Percentiles rank a stretch among this genome's conserved stretches.
Evolutionary conservation across 192 early-diverging fungal genomes (phyloP).

Genomic region (Mortierella antarctica): DNA sequence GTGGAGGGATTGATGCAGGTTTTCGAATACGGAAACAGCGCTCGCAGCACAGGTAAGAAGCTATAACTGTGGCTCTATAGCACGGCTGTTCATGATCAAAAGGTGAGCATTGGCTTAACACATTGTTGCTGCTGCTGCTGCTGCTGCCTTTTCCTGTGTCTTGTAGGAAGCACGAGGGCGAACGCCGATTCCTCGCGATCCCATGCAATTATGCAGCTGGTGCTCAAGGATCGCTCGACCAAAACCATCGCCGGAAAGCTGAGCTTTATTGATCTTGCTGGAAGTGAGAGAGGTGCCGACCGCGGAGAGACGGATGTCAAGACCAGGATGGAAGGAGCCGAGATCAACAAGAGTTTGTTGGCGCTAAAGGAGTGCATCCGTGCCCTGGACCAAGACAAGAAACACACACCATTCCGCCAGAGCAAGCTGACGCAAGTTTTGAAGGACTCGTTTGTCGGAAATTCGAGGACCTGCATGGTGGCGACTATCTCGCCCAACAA

Average conservation of each 20-base stretch:
- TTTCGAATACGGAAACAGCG: conserved; percentile 91
- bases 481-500: conserved; percentile 97
- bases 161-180: conserved; percentile 87
- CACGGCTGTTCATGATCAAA: not conserved
- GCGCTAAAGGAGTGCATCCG: conserved; percentile 99
- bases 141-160: conserved; percentile 1
- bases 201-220: conserved; percentile 96
- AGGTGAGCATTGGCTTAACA: no score
- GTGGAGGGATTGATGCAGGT: conserved; percentile 91
- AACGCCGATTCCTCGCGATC: conserved; percentile 96
- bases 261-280: conserved; percentile 98
- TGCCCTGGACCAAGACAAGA: conserved; percentile 93
- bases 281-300: conserved; percentile 97
- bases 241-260: conserved; percentile 76
- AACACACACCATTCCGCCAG: conserved; percentile 97
- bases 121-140: not conserved
- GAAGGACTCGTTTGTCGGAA: conserved; percentile 98
- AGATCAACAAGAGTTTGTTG: conserved; percentile 99
- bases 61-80: not conserved
- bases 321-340: conserved; percentile 98
- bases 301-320: conserved; percentile 93
- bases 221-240: conserved; percentile 72
- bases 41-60: conserved; percentile 87
- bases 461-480: conserved; percentile 98
- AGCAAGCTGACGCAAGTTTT: conserved; percentile 97